These are phyloP conservation scores for Claviceps purpurea DNA, from an alignment of 2,329 filamentous ascomycete species.

Conservation along the genomic window DNA sequence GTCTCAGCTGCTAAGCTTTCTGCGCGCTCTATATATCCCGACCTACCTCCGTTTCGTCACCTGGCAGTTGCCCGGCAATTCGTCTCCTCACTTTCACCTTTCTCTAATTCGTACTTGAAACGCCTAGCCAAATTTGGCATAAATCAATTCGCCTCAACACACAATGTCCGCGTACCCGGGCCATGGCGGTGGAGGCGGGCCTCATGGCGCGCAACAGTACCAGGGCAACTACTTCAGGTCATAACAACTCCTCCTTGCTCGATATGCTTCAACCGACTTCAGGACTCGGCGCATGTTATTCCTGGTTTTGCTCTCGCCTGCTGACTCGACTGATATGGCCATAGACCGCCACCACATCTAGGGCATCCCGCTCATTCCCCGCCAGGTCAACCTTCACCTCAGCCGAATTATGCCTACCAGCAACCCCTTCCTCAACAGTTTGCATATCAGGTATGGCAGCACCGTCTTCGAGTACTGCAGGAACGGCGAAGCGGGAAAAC, in stretches of 20 bases:
- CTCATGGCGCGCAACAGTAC: conserved; percentile 26
- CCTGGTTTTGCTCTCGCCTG: background rate
- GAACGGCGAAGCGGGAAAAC: background rate
- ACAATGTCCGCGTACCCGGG: conserved; percentile 51
- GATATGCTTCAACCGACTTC: background rate
- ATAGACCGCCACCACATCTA: conserved; percentile 7
- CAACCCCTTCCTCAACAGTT: conserved; percentile 29
- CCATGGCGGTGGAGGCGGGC: conserved; percentile 32
- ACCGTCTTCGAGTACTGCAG: conserved; percentile 18
- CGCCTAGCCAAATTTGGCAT: background rate
- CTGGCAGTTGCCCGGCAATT: background rate
- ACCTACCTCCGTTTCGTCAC: no score
- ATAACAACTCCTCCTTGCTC: background rate
- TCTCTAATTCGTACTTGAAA: no score
- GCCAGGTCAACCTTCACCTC: conserved; percentile 32
- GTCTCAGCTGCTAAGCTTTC: no score
- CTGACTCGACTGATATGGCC: background rate
- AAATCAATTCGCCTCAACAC: conserved; percentile 1
- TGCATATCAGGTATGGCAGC: conserved; percentile 18
- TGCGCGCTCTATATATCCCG: no score
- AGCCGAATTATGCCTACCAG: conserved; percentile 33
- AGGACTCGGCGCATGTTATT: background rate
- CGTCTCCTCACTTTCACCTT: background rate
- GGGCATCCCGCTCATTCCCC: conserved; percentile 28
- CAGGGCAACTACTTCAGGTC: conserved; percentile 19